Evolutionary conservation across 2,329 filamentous ascomycete genomes (phyloP), one percentile per base, ranked within the genome.

Genomic region (Beauveria varroae): DNA sequence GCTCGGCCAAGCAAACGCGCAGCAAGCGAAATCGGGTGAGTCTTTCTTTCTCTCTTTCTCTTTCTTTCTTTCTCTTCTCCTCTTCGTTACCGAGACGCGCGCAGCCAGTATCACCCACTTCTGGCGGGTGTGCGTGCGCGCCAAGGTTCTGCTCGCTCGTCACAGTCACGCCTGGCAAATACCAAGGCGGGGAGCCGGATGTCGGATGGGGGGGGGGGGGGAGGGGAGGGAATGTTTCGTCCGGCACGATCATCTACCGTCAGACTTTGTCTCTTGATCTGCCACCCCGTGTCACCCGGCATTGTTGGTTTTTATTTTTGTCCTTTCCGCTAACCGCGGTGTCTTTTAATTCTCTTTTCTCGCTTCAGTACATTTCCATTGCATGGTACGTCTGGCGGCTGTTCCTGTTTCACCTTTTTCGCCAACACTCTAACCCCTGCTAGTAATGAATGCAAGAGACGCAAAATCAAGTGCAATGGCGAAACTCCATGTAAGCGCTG

Each of bases 401-500:
- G 24, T 18, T 10, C 28, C 24, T 20, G 20, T 52, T 40, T 14
- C 60, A 20, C 9, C 22, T 22, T 14, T 14, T 34, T 55, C 50
- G 34, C 37, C 44, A 49, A 22, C 43, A 57, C 54, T 40, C 44
- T 28, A 30, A 40, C 22, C 34, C 49, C 49, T 47, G 37, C 50
- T 3, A 88, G 87, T 67, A 90, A 89, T 68, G 86, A 89, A 70
- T 90, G 87, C 73, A 90, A 90, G 68, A 79, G 87, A n/a, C 84
- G 87, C 62, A 90, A 90, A 72, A 86, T 90, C 68, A 89, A 89
- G 72, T 90, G 87, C 74, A 89, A 89, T 71, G 87, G 87, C 63
- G 84, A 88, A 67, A 83, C 81, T 1, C 83, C 86, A 1, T 90
- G 87, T 65, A 81, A 85, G 63, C 79, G 87, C 61, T 90, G 87